Base-by-base conservation (phyloP, 257 asterid species). In the Echites panduratus region DNA sequence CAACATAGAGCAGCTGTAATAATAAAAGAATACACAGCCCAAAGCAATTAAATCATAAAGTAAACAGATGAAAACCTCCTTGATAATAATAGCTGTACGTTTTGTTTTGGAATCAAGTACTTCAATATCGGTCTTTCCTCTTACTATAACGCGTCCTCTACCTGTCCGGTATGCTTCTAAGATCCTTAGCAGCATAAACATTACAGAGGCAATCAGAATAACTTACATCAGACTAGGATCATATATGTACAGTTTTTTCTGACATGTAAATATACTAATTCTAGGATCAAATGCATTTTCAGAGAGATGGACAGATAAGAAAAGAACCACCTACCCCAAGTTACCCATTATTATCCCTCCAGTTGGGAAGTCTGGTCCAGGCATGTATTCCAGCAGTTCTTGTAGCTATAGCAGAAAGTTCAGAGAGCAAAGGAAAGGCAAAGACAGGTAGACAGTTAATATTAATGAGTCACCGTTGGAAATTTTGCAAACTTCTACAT, bases 331-430 rank as follows among this genome's bases (percentile, higher is more conserved):
- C 79, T 83, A 95, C 99, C 99, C 99, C 75, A 82, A 73, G 77
- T 86, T 95, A 74, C 99, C 99, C 98, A 95, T 92, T 75, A 95
- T 90, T 76, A 74, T 84, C 84, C 99, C 99, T 74, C 99, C 99
- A 59, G 99, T 95, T 44, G 99, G 99, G 80, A 95, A 95, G 83
- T 95, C 99, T 56, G 99, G 99, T 72, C 98, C 99, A 26, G 98
- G 99, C 98, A 95, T 90, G 88, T 90, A 86, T 76, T 95, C 99
- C 63, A 95, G 90, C 84, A 95, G 81, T 81, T 95, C 98, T 87
- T 95, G 99, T 81, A 95, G 84, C 98, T 95, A 79, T 75, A 59
- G 26, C 62, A 76, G 63, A 70, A 79, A 29, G 43, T 27, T 52
- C 58, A 54, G 71, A 49, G 57, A 14, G 13, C 62, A 57, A 22